Conservation (phyloP, 1,284 basidiomycete genomes). For the Tranzscheliella williamsii region DNA sequence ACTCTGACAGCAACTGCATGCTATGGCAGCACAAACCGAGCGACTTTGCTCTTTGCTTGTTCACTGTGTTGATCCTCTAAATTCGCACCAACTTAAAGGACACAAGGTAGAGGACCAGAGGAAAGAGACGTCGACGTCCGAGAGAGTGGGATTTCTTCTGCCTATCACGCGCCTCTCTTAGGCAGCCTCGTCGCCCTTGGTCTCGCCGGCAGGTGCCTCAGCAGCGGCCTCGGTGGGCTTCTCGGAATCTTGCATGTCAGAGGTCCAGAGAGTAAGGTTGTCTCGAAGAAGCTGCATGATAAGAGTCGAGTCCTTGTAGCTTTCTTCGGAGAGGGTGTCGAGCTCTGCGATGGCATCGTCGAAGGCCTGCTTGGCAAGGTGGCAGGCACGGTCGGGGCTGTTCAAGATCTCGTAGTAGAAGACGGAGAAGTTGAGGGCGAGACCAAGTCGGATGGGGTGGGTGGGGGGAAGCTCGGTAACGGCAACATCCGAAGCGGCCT, state of each 20-base stretch:
- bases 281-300: constrained; percentile 99
- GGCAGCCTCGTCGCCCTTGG: constrained; percentile 59
- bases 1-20: too few species aligned
- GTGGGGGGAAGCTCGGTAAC: constrained; percentile 96
- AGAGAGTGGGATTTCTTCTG: constrained; percentile 21
- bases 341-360: constrained; percentile 99
- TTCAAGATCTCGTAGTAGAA: constrained; percentile 99
- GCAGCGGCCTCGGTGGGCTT: constrained; percentile 59
- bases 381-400: constrained; percentile 97
- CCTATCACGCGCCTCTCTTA: constrained; percentile 33
- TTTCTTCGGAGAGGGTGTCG: constrained; percentile 98
- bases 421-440: constrained; percentile 99
- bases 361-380: constrained; percentile 99
- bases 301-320: constrained; percentile 87
- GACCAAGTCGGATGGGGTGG: constrained; percentile 98
- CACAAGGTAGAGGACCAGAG: not conserved
- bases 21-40: too few species aligned
- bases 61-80: too few species aligned
- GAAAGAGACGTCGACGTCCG: constrained; percentile 1
- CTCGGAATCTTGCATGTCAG: constrained; percentile 74
- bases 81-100: too few species aligned
- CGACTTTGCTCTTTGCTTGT: too few species aligned
- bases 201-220: constrained; percentile 53
- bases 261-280: constrained; percentile 94
- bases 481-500: constrained; percentile 97